A percentile compares a stretch with the other conserved stretches of the same genome.
Evolutionary conservation across 352 stramenopile species (phyloP).

Genomic region (Globisporangium abappressorium): DNA sequence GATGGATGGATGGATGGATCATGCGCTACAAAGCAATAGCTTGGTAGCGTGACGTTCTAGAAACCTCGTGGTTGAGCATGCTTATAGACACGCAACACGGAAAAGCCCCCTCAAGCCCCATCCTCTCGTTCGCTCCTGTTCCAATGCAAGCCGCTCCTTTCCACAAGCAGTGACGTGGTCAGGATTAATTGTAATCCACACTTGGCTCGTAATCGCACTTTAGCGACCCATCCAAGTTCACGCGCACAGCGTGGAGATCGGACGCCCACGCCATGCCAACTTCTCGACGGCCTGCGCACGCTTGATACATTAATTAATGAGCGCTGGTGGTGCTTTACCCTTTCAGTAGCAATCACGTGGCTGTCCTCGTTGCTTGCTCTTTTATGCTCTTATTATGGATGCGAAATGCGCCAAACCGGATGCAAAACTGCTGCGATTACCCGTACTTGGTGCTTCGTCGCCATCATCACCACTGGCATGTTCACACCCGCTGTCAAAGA

Average conservation of each 20-base stretch:
- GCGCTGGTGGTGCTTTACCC: neutral
- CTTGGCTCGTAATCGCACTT: slow-evolving; percentile 2
- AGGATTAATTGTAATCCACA: neutral
- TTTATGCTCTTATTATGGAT: neutral
- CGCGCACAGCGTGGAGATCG: too few relatives aligned
- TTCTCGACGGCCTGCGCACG: neutral
- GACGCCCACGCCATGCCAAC: neutral
- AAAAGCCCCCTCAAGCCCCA: neutral
- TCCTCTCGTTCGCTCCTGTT: neutral
- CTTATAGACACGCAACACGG: neutral
- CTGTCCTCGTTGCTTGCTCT: neutral
- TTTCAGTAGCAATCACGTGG: neutral
- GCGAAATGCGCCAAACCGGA: neutral
- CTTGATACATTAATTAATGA: neutral
- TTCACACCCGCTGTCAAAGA: neutral
- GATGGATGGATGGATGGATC: neutral
- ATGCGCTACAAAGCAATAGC: neutral
- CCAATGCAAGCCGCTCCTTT: neutral
- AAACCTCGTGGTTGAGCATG: neutral
- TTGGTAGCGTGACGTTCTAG: neutral
- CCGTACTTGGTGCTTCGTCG: neutral
- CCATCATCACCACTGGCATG: neutral
- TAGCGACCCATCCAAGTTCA: neutral
- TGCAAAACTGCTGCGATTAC: neutral
- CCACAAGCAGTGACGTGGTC: neutral